A percentile compares a stretch with the other conserved stretches of the same genome.
Evolutionary conservation across 169 alveolate species (phyloP).

Genomic region (Nephromyces sp.): DNA sequence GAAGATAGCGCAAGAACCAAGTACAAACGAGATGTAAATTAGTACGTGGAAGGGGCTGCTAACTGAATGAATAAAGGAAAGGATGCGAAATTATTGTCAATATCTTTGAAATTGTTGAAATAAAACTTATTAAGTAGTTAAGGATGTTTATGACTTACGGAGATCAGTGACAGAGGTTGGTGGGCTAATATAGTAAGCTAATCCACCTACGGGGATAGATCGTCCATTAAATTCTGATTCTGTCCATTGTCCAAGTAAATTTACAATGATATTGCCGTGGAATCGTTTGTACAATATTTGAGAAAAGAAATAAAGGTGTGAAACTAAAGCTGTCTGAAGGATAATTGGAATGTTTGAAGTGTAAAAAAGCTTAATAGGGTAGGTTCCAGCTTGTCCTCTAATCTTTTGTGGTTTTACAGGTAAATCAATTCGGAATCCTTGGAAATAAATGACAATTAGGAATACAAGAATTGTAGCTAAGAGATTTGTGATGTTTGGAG

Average conservation of each 20-base stretch:
- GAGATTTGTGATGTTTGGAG: conserved; percentile 94
- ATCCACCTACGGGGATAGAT: conserved; percentile 98
- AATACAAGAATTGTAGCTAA: conserved; percentile 92
- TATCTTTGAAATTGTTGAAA: neutral
- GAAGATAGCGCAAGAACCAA: conserved; percentile 96
- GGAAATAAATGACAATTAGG: conserved; percentile 95
- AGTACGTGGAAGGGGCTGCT: conserved; percentile 94
- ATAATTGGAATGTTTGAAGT: conserved; percentile 99
- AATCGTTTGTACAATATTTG: conserved; percentile 93
- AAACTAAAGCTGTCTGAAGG: conserved; percentile 88
- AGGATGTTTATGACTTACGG: conserved; percentile 1
- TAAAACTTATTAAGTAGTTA: no score
- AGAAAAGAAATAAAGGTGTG: conserved; percentile 97
- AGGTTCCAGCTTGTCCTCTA: conserved; percentile 93
- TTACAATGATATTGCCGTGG: conserved; percentile 84
- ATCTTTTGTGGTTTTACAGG: conserved; percentile 87
- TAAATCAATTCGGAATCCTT: conserved; percentile 93
- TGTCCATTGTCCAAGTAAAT: conserved; percentile 90
- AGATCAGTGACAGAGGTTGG: conserved; percentile 83
- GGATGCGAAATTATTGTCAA: neutral
- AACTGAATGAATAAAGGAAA: conserved; percentile 27
- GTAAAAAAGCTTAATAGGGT: conserved; percentile 98
- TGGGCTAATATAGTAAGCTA: conserved; percentile 97
- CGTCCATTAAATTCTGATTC: conserved; percentile 87
- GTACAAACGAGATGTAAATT: conserved; percentile 90